Percentiles rank a stretch among this genome's conserved stretches.
These are phyloP conservation scores for Hypoxylon sp. DNA, from an alignment of 2,329 filamentous ascomycete genomes.

Conservation along the genomic window DNA sequence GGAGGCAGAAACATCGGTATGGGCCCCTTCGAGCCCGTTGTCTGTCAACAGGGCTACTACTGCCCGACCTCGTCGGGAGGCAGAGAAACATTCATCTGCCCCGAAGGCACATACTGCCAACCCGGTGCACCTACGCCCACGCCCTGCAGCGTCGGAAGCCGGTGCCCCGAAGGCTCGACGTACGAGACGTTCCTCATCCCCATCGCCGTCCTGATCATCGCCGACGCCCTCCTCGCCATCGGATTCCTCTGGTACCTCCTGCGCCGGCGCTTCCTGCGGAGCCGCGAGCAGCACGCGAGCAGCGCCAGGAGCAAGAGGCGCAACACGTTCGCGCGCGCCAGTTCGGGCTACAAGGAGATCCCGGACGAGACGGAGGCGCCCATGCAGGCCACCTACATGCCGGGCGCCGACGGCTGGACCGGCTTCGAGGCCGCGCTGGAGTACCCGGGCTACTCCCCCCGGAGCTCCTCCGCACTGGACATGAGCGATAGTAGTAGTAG, in stretches of 20 bases:
- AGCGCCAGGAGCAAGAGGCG: constrained; percentile 42
- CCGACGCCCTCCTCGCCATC: constrained; percentile 58
- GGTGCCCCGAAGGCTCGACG: constrained; percentile 58
- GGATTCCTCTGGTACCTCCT: constrained; percentile 53
- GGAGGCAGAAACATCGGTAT: constrained; percentile 55
- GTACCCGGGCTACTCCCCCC: constrained; percentile 47
- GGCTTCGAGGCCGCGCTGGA: constrained; percentile 56
- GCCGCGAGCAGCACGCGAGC: constrained; percentile 46
- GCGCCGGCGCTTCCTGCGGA: constrained; percentile 52
- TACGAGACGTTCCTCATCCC: constrained; percentile 60
- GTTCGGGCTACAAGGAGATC: constrained; percentile 53
- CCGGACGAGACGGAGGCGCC: constrained; percentile 50
- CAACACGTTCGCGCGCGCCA: constrained; percentile 48
- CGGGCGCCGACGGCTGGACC: constrained; percentile 44
- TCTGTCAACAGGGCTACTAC: constrained; percentile 63
- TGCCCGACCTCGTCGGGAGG: constrained; percentile 57
- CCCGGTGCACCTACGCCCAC: constrained; percentile 61
- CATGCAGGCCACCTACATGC: constrained; percentile 52
- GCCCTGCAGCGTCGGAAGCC: constrained; percentile 59
- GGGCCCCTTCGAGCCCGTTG: constrained; percentile 63
- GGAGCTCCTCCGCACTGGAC: constrained; percentile 43
- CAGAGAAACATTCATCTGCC: constrained; percentile 57
- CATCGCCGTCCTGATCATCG: constrained; percentile 54
- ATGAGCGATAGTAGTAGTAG: constrained; percentile 51
- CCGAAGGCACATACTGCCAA: constrained; percentile 63